Percentiles rank a stretch among this genome's conserved stretches.
phyloP scores from a whole-genome alignment of 78 protist species.

The Pigoraptor vietnamica region DNA sequence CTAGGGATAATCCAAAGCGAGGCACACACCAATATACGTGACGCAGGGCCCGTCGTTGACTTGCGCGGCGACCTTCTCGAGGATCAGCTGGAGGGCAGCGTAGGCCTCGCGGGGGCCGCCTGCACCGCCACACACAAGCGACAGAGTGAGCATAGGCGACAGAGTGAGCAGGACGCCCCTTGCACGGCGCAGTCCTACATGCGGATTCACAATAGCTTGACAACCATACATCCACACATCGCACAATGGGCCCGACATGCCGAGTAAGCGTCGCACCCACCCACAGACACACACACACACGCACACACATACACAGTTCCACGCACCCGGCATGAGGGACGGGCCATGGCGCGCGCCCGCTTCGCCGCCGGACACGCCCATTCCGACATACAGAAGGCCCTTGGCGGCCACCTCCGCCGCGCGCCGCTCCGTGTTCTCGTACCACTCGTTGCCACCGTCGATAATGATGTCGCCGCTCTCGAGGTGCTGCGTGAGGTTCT shows the following conservation, averaged over 20 bases:
- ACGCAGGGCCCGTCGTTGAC: slow-evolving; percentile 84
- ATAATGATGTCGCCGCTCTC: slow-evolving; percentile 84
- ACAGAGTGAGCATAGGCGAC: no score
- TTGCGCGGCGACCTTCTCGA: slow-evolving; percentile 70
- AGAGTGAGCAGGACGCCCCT: neutral
- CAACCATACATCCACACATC: no score
- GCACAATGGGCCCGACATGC: no score
- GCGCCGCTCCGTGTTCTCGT: slow-evolving; percentile 73
- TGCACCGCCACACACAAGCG: no score
- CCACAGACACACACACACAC: neutral
- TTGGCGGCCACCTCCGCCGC: slow-evolving; percentile 37
- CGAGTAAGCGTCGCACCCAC: neutral
- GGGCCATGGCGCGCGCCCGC: slow-evolving; percentile 97
- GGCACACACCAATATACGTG: no score
- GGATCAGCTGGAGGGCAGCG: slow-evolving; percentile 66
- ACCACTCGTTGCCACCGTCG: slow-evolving; percentile 93
- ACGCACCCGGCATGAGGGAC: slow-evolving; percentile 97
- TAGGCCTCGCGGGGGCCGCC: slow-evolving; percentile 40
- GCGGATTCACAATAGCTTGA: no score
- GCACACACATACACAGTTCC: slow-evolving; percentile 46
- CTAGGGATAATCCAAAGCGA: no score
- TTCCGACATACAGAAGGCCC: slow-evolving; percentile 79
- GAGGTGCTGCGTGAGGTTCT: slow-evolving; percentile 46
- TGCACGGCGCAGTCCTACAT: no score
- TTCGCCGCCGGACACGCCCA: slow-evolving; percentile 98